These are phyloP conservation scores for Colletotrichum spinosum DNA, from an alignment of 2,329 filamentous ascomycete genomes.

Conservation along the genomic window DNA sequence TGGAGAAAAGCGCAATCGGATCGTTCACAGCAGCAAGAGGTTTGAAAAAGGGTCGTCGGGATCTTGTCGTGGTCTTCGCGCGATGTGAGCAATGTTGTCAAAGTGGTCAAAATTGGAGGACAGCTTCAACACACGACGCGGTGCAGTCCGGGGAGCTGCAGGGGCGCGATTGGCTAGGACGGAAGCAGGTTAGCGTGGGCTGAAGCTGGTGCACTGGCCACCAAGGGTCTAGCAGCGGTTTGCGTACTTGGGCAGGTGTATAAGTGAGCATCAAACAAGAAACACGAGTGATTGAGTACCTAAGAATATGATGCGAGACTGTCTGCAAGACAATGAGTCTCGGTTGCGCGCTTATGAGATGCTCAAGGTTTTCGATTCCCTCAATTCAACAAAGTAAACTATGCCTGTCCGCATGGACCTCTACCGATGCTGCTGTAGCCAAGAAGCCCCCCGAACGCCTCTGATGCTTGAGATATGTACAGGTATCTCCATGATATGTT, in stretches of 20 bases:
- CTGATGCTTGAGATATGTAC: conserved; percentile 36
- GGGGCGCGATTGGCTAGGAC: conserved; percentile 37
- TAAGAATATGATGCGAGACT: too few species aligned
- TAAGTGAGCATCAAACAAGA: too few species aligned
- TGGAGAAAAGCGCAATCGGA: too few species aligned
- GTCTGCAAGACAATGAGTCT: too few species aligned
- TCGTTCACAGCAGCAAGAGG: not conserved
- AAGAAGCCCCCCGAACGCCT: conserved; percentile 22
- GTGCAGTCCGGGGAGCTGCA: conserved; percentile 38
- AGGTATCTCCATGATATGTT: conserved; percentile 17
- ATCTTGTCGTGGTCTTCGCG: conserved; percentile 22
- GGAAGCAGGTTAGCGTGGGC: conserved; percentile 32
- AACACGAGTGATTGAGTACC: too few species aligned
- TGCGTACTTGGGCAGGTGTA: not conserved
- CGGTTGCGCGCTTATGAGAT: not conserved
- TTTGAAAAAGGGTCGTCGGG: conserved; percentile 6
- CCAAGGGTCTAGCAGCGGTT: conserved; percentile 14
- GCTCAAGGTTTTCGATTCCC: not conserved
- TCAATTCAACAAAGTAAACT: conserved; percentile 32
- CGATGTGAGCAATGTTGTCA: conserved; percentile 12
- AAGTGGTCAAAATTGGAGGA: conserved; percentile 35
- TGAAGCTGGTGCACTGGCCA: conserved; percentile 33
- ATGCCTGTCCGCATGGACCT: conserved; percentile 22
- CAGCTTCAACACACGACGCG: conserved; percentile 39
- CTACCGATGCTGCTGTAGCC: conserved; percentile 22